A percentile compares a stretch with the other conserved stretches of the same genome.
Conservation (phyloP, 768 basidiomycete species). For the Boletales sp. region DNA sequence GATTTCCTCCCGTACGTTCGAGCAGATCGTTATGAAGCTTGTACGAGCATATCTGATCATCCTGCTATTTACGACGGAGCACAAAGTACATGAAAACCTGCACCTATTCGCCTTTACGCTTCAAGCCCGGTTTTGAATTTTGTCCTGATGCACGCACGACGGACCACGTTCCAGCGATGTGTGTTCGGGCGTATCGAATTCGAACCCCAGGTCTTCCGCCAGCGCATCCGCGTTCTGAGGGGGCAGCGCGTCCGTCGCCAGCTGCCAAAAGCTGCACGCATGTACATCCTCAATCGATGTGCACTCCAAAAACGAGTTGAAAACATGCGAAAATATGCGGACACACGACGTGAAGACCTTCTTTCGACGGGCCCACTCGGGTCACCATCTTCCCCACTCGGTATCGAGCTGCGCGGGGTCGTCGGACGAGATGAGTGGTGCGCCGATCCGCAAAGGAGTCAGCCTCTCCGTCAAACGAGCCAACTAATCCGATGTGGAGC, state of each 20-base stretch:
- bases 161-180: constrained; percentile 56
- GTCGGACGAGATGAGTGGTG: constrained; percentile 61
- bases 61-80: too few species aligned
- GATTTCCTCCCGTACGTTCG: too few species aligned
- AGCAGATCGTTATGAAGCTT: too few species aligned
- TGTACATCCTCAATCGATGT: not conserved
- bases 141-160: constrained; percentile 41
- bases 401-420: constrained; percentile 65
- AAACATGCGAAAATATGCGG: not conserved
- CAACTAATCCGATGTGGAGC: too few species aligned
- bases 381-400: constrained; percentile 77
- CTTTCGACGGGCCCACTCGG: constrained; percentile 73
- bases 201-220: constrained; percentile 79
- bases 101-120: constrained; percentile 46
- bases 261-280: constrained; percentile 65
- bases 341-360: constrained; percentile 56
- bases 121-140: constrained; percentile 37
- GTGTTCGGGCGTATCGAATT: constrained; percentile 74
- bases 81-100: too few species aligned
- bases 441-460: constrained; percentile 35
- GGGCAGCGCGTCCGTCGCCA: constrained; percentile 42
- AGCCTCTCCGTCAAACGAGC: too few species aligned
- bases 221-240: constrained; percentile 65
- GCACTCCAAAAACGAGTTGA: not conserved
- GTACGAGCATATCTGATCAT: too few species aligned